Conservation (phyloP, 306 rosid species). For the Glycine soja region DNA sequence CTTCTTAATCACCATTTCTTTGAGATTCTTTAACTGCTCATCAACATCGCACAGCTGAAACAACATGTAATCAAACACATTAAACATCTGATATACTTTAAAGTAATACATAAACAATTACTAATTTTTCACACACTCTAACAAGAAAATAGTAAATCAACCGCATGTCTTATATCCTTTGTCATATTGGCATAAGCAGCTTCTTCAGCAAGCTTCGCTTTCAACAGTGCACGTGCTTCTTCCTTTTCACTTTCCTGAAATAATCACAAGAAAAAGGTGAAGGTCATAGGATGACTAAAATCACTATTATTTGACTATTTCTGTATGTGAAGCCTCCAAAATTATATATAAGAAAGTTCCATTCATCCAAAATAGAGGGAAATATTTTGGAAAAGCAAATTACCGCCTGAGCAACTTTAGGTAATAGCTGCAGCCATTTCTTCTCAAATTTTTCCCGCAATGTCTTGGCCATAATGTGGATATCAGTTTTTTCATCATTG, state of each 20-base stretch:
- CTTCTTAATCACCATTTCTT: conserved; percentile 62
- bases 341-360: conserved; percentile 21
- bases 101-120: conserved; percentile 27
- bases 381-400: conserved; percentile 33
- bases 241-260: conserved; percentile 71
- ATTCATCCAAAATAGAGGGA: conserved; percentile 21
- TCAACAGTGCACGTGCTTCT: conserved; percentile 59
- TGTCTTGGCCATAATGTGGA: conserved; percentile 78
- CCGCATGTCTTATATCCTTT: conserved; percentile 64
- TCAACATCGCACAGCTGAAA: conserved; percentile 75
- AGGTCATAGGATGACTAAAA: neutral
- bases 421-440: conserved; percentile 79
- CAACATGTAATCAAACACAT: conserved; percentile 26
- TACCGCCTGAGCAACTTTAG: conserved; percentile 77
- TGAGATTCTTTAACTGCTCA: conserved; percentile 60
- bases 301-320: conserved; percentile 1
- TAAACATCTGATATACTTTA: conserved; percentile 27
- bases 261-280: conserved; percentile 16
- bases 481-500: conserved; percentile 65
- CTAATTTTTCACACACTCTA: neutral
- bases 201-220: conserved; percentile 64
- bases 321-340: neutral
- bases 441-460: conserved; percentile 76
- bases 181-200: conserved; percentile 76
- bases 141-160: conserved; percentile 43